phyloP scores from a whole-genome alignment of 2,329 filamentous ascomycete genomes.

The Cladophialophora yegresii region DNA sequence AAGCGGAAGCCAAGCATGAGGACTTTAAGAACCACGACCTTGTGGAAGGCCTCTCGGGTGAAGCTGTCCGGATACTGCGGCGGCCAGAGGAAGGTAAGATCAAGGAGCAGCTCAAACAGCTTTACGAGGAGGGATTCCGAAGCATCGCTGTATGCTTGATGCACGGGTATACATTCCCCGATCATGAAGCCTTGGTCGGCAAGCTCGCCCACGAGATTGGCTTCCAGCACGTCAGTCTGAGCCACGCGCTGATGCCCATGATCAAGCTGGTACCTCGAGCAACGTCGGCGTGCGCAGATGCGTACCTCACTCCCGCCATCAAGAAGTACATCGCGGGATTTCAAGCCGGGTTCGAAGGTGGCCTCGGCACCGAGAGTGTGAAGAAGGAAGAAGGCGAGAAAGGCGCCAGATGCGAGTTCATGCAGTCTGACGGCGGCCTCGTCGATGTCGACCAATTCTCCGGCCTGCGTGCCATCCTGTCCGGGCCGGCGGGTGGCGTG shows the following conservation, averaged over 20 bases:
- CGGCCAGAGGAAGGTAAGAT: constrained; percentile 58
- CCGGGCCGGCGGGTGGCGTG: constrained; percentile 89
- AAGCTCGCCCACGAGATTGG: constrained; percentile 76
- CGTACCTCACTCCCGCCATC: constrained; percentile 77
- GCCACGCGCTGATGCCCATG: constrained; percentile 83
- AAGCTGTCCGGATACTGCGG: constrained; percentile 70
- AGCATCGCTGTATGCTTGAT: constrained; percentile 89
- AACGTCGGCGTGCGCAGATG: constrained; percentile 76
- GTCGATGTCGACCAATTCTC: constrained; percentile 67
- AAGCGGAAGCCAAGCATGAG: constrained; percentile 55
- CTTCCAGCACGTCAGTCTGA: constrained; percentile 78
- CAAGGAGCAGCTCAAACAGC: constrained; percentile 62
- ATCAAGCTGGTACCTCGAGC: constrained; percentile 77
- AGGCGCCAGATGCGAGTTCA: constrained; percentile 86
- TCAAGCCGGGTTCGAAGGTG: constrained; percentile 75
- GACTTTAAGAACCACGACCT: constrained; percentile 48
- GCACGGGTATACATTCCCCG: constrained; percentile 88
- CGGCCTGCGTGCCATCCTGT: constrained; percentile 82
- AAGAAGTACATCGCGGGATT: constrained; percentile 77
- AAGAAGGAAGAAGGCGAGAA: constrained; percentile 64
- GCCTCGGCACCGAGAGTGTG: constrained; percentile 74
- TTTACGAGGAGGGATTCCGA: constrained; percentile 70
- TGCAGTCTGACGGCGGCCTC: constrained; percentile 82
- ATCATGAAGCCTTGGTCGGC: constrained; percentile 78
- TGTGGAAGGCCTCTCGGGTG: constrained; percentile 71